Base-by-base conservation (phyloP, 1,139 yeast species). In the Sugiyamaella novakii region DNA sequence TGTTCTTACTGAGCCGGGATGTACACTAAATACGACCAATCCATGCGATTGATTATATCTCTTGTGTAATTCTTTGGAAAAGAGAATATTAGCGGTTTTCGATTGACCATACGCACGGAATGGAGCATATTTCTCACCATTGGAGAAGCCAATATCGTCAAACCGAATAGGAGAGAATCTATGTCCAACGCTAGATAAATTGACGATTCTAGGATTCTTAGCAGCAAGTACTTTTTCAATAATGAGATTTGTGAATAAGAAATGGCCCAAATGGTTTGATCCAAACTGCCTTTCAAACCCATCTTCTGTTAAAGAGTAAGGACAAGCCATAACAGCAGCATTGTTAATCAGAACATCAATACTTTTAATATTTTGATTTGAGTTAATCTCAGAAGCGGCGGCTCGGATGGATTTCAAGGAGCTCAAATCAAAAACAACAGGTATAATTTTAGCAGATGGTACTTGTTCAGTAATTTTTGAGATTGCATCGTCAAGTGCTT, bases 251-350 rank as follows among this genome's bases (percentile, higher is more conserved):
- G 50, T 45, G 11, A 51, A 42, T 35, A 51, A 24, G 27, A 51
- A 84, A 46, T 87, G 92, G 0, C 92, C 76, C 6, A 87, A 70
- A 59, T 80, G 86, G 62, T 85, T 85, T 2, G 89, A 81, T 60
- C 85, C 95, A 53, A 85, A 68, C 62, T 53, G 94, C 22, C 83
- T 75, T 63, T 86, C 94, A 60, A 83, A 84, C 5, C 80, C 80
- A 61, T 86, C 92, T 11, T 24, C 44, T 6, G 50, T 47, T 31
- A 7, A 11, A 3, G 35, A 12, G 18, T 42, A 42, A 2, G 51
- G 51, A 31, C 43, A 37, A 17, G 47, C 50, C 54, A 51, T 51
- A 10, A 48, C 40, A 7, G 48, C 54, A 10, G 54, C 37, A 53
- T 54, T 51, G 36, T 48, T 46, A 22, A 51, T 48, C 15, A 51